Evolutionary conservation across 371 early-diverging fungal species (phyloP), one percentile per base, ranked within the genome.

Genomic region (Entomophthora muscae): DNA sequence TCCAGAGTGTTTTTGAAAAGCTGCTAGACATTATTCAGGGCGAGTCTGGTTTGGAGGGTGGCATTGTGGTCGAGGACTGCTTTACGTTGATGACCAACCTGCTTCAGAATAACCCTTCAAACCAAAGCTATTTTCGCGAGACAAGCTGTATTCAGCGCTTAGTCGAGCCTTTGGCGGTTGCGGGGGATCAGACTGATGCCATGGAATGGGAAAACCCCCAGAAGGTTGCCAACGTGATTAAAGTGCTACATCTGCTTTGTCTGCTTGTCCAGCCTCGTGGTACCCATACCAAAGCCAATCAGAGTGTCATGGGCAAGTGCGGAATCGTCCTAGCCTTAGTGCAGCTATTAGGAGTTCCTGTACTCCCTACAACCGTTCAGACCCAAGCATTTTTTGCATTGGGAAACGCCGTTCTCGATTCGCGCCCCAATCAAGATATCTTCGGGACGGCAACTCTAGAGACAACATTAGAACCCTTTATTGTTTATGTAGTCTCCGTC

Each of bases 81-180:
- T 73, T 98, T 62, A 86, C 89, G 53, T 75, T 98, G 58, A 86
- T 90, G 57, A 84, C 88, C 63, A 95, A 96, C 65, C 76, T 98
- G 29, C 72, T 98, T 52, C 76, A 88, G 57, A 89, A 91, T 73
- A 98, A 98, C 67, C 87, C 90, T 5, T 92, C 93, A 3, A 95
- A 96, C 75, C 96, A 95, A 86, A 91, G 88, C 66, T 87, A 89
- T 66, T 97, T 97, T 71, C 87, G 96, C 29, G 98, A 97, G 74
- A 88, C 91, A 27, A 88, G 90, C 60, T 90, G 93, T 66, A 90
- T 95, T 62, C 88, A 91, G 63, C 81, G 83, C 33, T 84, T 95
- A 22, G 88, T 87, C 1, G 76, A 76, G 1, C 65, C 89, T 42
- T 73, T 89, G 10, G 26, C 64, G 5, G 65, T 56, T 31, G 61